These are phyloP conservation scores for Candida tallmaniae DNA, from an alignment of 805 yeast genomes.

Conservation along the genomic window DNA sequence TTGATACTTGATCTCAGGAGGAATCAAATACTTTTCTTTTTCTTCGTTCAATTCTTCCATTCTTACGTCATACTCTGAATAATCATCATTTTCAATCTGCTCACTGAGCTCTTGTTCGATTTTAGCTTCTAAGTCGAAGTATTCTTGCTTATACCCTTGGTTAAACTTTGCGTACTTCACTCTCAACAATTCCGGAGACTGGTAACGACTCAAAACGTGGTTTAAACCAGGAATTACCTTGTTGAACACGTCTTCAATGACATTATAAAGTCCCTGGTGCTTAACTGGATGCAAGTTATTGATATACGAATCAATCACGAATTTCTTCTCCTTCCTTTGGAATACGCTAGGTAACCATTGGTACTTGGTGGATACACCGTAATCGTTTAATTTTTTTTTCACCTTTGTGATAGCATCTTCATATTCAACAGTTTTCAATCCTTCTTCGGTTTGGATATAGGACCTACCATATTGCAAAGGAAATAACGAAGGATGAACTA, in stretches of 20 bases:
- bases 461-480: constrained; percentile 29
- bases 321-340: constrained; percentile 11
- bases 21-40: constrained; percentile 7
- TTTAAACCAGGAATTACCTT: constrained; percentile 28
- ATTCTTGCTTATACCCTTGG: constrained; percentile 15
- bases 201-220: constrained; percentile 19
- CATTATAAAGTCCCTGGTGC: constrained; percentile 20
- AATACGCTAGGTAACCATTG: constrained; percentile 35
- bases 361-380: constrained; percentile 19
- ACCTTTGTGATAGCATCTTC: constrained; percentile 8
- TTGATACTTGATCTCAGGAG: constrained; percentile 5
- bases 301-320: constrained; percentile 29
- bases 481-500: constrained; percentile 40
- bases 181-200: constrained; percentile 15
- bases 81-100: constrained; percentile 3
- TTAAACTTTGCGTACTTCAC: constrained; percentile 12
- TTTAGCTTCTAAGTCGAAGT: not conserved
- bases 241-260: constrained; percentile 28
- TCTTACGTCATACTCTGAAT: constrained; percentile 6
- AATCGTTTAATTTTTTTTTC: constrained; percentile 10
- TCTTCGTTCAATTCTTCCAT: constrained; percentile 2
- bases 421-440: constrained; percentile 7
- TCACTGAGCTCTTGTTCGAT: not conserved
- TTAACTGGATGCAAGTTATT: constrained; percentile 36
- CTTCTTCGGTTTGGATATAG: constrained; percentile 10